Conservation (phyloP, 2,329 filamentous ascomycete species). For the Sporothrix inflata region DNA sequence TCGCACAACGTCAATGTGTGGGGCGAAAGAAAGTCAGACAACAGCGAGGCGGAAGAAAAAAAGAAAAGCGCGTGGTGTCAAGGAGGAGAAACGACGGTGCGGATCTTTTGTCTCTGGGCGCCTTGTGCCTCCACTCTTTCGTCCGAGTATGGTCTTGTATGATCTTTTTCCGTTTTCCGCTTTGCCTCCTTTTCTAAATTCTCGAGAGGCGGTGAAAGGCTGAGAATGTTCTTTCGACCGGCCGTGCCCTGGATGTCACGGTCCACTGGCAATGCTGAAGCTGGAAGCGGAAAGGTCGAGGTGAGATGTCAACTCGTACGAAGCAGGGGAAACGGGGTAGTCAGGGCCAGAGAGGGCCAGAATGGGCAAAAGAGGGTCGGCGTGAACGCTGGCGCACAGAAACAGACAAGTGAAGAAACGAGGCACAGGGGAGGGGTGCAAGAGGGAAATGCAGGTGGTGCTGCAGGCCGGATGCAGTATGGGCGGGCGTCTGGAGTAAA, state of each 20-base stretch:
- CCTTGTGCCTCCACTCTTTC: background rate
- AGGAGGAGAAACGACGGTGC: slow-evolving; percentile 12
- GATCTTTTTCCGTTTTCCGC: background rate
- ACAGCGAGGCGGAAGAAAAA: background rate
- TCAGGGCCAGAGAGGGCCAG: background rate
- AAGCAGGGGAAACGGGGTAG: slow-evolving; percentile 4
- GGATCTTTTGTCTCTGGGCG: slow-evolving; percentile 18
- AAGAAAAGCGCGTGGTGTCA: background rate
- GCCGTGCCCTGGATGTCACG: slow-evolving; percentile 14
- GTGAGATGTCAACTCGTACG: slow-evolving; percentile 2
- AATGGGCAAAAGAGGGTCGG: background rate
- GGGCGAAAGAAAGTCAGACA: slow-evolving; percentile 11
- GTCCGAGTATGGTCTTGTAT: background rate
- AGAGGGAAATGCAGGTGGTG: background rate
- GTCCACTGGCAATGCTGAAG: slow-evolving; percentile 9
- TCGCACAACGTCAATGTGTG: background rate
- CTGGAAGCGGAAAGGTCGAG: slow-evolving; percentile 12
- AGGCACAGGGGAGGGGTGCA: slow-evolving; percentile 2
- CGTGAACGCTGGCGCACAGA: background rate
- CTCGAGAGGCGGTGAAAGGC: slow-evolving; percentile 19
- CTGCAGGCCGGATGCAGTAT: slow-evolving; percentile 2
- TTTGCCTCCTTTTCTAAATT: background rate
- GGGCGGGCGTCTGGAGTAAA: slow-evolving; percentile 19
- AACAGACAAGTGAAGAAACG: background rate
- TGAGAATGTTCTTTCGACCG: background rate